Evolutionary conservation across 1,284 basidiomycete genomes (phyloP).

Genomic region (Naganishia cerealis): DNA sequence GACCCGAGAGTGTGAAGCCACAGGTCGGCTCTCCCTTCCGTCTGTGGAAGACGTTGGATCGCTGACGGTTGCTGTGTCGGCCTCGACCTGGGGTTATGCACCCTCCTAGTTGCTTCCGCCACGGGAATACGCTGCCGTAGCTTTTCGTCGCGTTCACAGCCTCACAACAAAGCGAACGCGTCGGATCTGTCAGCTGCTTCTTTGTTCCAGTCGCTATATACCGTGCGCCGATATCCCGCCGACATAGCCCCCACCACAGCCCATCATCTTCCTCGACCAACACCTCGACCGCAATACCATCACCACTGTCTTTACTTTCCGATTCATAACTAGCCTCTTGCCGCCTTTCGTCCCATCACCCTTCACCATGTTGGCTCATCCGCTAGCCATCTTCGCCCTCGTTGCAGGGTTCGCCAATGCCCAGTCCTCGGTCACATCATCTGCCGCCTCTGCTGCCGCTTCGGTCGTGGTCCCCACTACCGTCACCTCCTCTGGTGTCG

Average conservation of each 20-base stretch:
- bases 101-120: background rate
- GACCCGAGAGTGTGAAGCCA: too few relatives aligned
- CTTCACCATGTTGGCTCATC: conserved; percentile 24
- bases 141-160: conserved; percentile 5
- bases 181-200: background rate
- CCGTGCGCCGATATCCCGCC: background rate
- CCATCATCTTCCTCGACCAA: too few relatives aligned
- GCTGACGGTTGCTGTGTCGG: too few relatives aligned
- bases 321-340: conserved; percentile 9
- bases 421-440: conserved; percentile 10
- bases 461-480: conserved; percentile 6
- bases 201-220: background rate
- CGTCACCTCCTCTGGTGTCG: conserved; percentile 23
- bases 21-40: too few relatives aligned
- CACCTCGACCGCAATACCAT: background rate
- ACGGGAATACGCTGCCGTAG: background rate
- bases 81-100: too few relatives aligned
- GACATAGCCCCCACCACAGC: background rate
- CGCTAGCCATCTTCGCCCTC: conserved; percentile 29
- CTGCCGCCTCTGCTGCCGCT: conserved; percentile 4
- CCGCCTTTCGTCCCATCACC: background rate
- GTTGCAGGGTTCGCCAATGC: conserved; percentile 29
- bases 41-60: too few relatives aligned
- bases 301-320: conserved; percentile 26
- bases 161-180: background rate